A percentile compares a stretch with the other conserved stretches of the same genome.
Conservation (phyloP, 1,284 basidiomycete genomes). For the Volvariella volvacea region DNA sequence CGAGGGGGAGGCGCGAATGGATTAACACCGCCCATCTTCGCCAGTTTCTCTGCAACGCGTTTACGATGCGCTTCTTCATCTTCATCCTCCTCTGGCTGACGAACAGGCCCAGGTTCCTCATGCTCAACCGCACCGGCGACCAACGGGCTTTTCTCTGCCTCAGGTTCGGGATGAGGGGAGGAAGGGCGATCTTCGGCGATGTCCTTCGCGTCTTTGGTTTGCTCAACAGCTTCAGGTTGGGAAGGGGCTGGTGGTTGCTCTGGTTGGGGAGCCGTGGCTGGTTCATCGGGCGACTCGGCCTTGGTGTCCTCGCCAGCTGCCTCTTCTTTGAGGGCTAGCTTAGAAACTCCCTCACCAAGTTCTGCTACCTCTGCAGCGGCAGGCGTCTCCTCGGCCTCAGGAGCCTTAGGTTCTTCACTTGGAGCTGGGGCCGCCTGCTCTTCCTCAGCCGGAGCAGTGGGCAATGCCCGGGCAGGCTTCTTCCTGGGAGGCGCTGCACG, state of each 20-base stretch:
- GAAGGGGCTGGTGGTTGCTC: no score
- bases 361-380: no score
- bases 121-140: background rate
- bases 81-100: slow-evolving; percentile 27
- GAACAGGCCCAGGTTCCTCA: slow-evolving; percentile 5
- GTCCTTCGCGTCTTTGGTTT: slow-evolving; percentile 6
- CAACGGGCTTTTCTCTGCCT: background rate
- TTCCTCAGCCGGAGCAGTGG: slow-evolving; percentile 18
- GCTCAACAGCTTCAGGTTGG: slow-evolving; percentile 4
- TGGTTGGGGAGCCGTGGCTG: no score
- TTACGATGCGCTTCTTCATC: slow-evolving; percentile 51
- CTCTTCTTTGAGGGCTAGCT: no score
- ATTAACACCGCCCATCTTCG: slow-evolving; percentile 62
- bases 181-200: no score
- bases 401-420: slow-evolving; percentile 6
- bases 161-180: background rate
- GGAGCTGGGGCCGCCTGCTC: slow-evolving; percentile 8
- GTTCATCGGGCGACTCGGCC: no score
- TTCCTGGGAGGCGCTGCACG: slow-evolving; percentile 64
- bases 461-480: slow-evolving; percentile 43
- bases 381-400: background rate
- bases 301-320: no score
- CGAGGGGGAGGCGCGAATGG: slow-evolving; percentile 41
- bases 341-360: no score
- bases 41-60: slow-evolving; percentile 54